These are phyloP conservation scores for Boletales sp. DNA, from an alignment of 768 basidiomycete genomes.

Conservation along the genomic window DNA sequence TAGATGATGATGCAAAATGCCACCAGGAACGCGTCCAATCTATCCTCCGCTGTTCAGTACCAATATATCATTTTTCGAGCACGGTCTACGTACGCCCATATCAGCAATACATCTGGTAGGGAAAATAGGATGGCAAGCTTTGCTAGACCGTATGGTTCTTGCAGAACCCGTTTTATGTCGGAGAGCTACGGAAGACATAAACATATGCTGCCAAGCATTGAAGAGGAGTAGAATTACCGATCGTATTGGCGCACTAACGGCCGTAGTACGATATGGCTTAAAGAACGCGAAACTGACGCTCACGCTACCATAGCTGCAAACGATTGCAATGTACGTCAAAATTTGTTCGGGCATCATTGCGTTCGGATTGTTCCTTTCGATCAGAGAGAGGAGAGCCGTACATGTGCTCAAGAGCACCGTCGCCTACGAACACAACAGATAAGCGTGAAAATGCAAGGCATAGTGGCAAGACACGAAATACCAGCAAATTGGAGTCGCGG, in stretches of 20 bases:
- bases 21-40: conserved; percentile 33
- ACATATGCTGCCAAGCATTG: background rate
- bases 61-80: background rate
- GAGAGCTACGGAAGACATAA: conserved; percentile 15
- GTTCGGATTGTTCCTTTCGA: conserved; percentile 1
- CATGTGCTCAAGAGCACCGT: conserved; percentile 28
- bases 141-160: conserved; percentile 29
- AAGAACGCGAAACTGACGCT: conserved; percentile 27
- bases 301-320: conserved; percentile 29
- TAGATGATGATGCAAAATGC: conserved; percentile 33
- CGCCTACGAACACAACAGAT: conserved; percentile 12
- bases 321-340: conserved; percentile 25
- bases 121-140: conserved; percentile 38
- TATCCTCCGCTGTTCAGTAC: conserved; percentile 13
- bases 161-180: conserved; percentile 26
- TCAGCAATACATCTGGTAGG: conserved; percentile 38
- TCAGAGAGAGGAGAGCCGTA: conserved; percentile 20
- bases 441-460: background rate
- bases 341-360: conserved; percentile 17
- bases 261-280: conserved; percentile 31
- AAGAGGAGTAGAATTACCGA: conserved; percentile 11
- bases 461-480: background rate
- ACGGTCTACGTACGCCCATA: conserved; percentile 33
- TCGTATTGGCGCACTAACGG: conserved; percentile 29
- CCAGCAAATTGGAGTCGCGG: conserved; percentile 30